Base-by-base conservation (phyloP, 139 green algal species). In the Chlorella ohadii region DNA sequence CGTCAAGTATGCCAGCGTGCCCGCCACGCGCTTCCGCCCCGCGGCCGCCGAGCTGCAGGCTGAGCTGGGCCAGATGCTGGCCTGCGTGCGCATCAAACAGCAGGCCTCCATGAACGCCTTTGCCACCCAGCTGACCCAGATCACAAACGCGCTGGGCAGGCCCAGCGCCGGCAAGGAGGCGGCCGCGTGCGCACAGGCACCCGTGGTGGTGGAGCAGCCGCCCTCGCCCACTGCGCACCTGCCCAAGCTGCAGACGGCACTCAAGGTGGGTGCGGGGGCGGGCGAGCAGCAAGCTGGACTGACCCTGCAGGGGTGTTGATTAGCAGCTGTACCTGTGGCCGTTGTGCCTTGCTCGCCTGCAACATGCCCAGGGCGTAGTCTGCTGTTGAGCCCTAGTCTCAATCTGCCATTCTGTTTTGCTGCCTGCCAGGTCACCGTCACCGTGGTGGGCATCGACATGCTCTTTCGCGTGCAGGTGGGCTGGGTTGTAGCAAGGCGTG, bases 31-130 rank as follows among this genome's bases (percentile, higher is more conserved):
- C 23, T 41, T 63, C 31, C 80, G 70, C 36, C 56, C 80, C 25
- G 41, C 80, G 0, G 51, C 80, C 36, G 76, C 81, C 12, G 81
- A 82, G 41, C n/a, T 85, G 68, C 59, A 23, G 27, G 36, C 82
- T 57, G 86, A 93, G 81, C 82, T 93, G 38, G 90, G 90, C 25
- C 89, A 93, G 74, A 76, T 93, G 78, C 78, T 93, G 78, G 80
- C 72, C 3, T 87, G 88, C 34, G 72, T 87, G 47, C 74, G 89
- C 25, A 76, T 92, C 23, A 90, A 89, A 72, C 82, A 84, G 51
- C 83, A 84, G 63, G 90, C 90, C 74, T 78, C 72, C 70, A 85
- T 92, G 78, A 85, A 88, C 33, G 86, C 86, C 6, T 87, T 93
- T 72, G 79, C 78, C 28, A 83, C 65, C 5, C 90, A 93, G 82